phyloP scores from a whole-genome alignment of 306 rosid species.

The apple (Malus domestica) region ASM211411v1 NC_041789.1:30221501-30222000 shows the following conservation, averaged over 20 bases:
- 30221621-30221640: neutral
- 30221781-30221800: neutral
- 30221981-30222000: too few species aligned
- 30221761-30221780: neutral
- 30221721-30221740: neutral
- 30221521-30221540: conserved; percentile 26
- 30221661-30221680: neutral
- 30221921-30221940: too few species aligned
- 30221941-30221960: neutral
- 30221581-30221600: neutral
- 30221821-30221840: conserved; percentile 27
- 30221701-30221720: neutral
- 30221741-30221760: conserved; percentile 31
- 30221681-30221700: neutral
- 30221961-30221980: too few species aligned
- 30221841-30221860: conserved; percentile 5
- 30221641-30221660: neutral
- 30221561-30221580: neutral
- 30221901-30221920: too few species aligned
- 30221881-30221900: neutral
- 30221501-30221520: conserved; percentile 27
- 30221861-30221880: neutral
- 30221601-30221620: too few species aligned
- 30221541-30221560: conserved; percentile 18
- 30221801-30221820: conserved; percentile 30